Evolutionary conservation across 108 stramenopile genomes (phyloP), one percentile per base, ranked within the genome.

Genomic region (Thalassiosira profunda): DNA sequence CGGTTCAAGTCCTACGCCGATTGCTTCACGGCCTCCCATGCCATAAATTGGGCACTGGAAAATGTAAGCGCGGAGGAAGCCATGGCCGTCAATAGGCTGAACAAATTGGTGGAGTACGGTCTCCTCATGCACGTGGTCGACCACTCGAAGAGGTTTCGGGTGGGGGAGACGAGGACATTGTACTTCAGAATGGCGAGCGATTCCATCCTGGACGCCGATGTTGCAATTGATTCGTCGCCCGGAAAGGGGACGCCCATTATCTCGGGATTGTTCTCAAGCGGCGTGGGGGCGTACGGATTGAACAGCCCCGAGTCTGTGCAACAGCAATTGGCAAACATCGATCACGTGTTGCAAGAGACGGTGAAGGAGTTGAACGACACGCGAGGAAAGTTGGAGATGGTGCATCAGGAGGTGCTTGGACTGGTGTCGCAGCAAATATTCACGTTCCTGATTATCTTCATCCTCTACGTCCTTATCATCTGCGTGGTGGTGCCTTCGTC

Each of bases 11-110:
- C 69, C 8, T 80, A 80, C 38, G 25, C 29, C 14, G 17, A 63
- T 14, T 80, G 79, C 30, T 80, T 80, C 43, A 55, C 41, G n/a
- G 30, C 67, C 28, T 38, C 68, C 11, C 74, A 76, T 45, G 74
- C 79, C 30, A 12, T 80, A 12, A 3, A 36, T 3, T 80, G 69
- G 68, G 69, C 79, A 6, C 37, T 58, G 1, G 28, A 34, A 20
- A 57, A 64, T 58, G 40, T 64, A 29, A 40, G 64, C 28, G 1
- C 26, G 2, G 31, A 58, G 2, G 72, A 74, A 55, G 7, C 10
- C 9, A 15, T 62, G 9, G 72, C 78, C n/a, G 66, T 79, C 6
- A 12, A 18, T 17, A 37, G 66, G 47, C 56, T 79, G 28, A 79
- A 79, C 42, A 45, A 61, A 31, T 33, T 79, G 44, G 38, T 79